Base-by-base conservation (phyloP, 805 yeast species). In the Grigorovia jiainica region DNA sequence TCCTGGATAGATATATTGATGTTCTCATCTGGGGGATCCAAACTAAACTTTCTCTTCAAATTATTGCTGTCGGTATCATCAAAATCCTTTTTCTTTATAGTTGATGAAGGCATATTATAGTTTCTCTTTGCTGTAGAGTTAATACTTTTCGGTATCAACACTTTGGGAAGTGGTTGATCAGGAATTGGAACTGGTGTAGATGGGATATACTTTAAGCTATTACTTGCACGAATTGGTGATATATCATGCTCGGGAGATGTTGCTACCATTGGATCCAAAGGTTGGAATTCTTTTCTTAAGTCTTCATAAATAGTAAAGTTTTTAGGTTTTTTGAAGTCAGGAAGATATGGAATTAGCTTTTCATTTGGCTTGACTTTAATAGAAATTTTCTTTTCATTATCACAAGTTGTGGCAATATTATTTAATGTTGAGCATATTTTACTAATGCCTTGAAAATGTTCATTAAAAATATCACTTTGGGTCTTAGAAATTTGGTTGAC, bases 181-280 rank as follows among this genome's bases (percentile, higher is more conserved):
- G 60, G 60, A 3, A 55, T 48, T 1, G 60, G 60, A 8, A 55
- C 51, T 1, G 60, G 60, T 2, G 60, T 55, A 25, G 49, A 48
- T 3, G 60, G 60, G 29, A 17, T 48, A 16, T 40, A 38, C 8
- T 42, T 40, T 1, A 37, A 10, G 10, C 40, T 15, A n/a, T 34
- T 21, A 5, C 36, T 25, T 10, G 38, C 7, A 10, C 40, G 43
- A 11, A 40, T 38, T 21, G 49, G 49, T 4, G 45, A 38, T 17
- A 33, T 30, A 16, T 29, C 20, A 16, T 10, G 32, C 10, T 20
- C 27, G 4, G 30, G 10, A 11, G 15, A n/a, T 13, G n/a, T 7
- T 24, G n/a, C 20, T 8, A 11, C 38, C 7, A 11, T 21, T 17
- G 17, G 30, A n/a, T 7, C 11, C 11, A 17, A 20, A 15, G 19